Evolutionary conservation across 1,284 basidiomycete species (phyloP).

Genomic region (Quambalaria eucalypti): DNA sequence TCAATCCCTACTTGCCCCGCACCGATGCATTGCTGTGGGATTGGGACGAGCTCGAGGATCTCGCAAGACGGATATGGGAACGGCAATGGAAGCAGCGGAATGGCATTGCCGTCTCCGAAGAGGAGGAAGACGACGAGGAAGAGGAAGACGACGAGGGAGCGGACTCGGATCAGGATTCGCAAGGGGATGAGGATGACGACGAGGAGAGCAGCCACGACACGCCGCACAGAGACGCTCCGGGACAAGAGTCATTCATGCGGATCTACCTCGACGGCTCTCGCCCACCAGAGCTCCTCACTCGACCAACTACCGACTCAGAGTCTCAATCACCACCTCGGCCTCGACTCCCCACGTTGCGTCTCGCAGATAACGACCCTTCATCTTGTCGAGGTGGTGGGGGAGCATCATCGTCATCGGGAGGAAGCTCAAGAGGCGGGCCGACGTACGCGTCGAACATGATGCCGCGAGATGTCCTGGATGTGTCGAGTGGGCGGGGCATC

Average conservation of each 20-base stretch:
- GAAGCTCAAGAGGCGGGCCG: conserved; percentile 11
- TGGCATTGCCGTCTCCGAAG: not conserved
- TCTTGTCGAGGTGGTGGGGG: no score
- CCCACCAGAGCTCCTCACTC: not conserved
- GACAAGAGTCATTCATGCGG: not conserved
- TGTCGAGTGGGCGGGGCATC: conserved; percentile 65
- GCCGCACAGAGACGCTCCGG: not conserved
- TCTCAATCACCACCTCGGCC: not conserved
- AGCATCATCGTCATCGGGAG: not conserved
- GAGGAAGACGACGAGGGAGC: conserved; percentile 54
- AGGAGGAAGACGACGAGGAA: conserved; percentile 14
- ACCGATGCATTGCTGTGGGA: conserved; percentile 80
- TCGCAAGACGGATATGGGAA: conserved; percentile 1
- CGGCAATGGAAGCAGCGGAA: conserved; percentile 37
- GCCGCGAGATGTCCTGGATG: conserved; percentile 71
- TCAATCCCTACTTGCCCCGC: conserved; percentile 74
- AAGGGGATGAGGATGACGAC: conserved; percentile 4
- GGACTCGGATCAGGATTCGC: conserved; percentile 56
- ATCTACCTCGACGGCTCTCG: conserved; percentile 6
- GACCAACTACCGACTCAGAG: not conserved
- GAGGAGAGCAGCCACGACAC: not conserved
- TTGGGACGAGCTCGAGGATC: conserved; percentile 62
- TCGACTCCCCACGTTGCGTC: no score
- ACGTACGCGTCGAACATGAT: conserved; percentile 81
- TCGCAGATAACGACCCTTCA: no score